Evolutionary conservation across 163 green algal genomes (phyloP).

Genomic region (Coccomyxa subellipsoidea): DNA sequence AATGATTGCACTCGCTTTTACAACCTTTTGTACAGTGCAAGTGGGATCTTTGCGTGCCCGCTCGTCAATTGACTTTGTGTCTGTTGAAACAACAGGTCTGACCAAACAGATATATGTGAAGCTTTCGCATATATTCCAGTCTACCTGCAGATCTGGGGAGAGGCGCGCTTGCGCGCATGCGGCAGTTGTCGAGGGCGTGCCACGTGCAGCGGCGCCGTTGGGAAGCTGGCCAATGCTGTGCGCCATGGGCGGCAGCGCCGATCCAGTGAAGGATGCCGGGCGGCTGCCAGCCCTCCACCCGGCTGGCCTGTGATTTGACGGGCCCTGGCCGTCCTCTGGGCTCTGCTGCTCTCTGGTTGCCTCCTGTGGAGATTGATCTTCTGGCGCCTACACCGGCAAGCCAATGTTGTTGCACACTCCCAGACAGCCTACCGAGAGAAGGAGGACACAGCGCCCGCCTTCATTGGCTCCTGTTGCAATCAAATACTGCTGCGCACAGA

Average conservation of each 20-base stretch:
- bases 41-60: too few species aligned
- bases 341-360: background rate
- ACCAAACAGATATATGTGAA: background rate
- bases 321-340: background rate
- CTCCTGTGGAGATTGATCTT: slow-evolving; percentile 5
- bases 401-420: too few species aligned
- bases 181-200: background rate
- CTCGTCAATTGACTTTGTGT: too few species aligned
- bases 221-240: background rate
- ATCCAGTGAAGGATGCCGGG: background rate
- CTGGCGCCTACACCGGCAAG: too few species aligned
- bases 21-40: too few species aligned
- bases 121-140: background rate
- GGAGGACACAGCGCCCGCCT: too few species aligned
- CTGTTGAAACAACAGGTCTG: too few species aligned
- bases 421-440: too few species aligned
- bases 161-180: background rate
- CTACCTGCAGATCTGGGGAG: background rate
- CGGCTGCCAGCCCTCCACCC: background rate
- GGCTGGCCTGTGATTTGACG: background rate
- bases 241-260: background rate
- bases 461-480: too few species aligned
- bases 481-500: too few species aligned
- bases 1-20: too few species aligned
- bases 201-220: background rate